Conservation (phyloP, 441 rosid genomes). For the Eugenia klotzschiana region DNA sequence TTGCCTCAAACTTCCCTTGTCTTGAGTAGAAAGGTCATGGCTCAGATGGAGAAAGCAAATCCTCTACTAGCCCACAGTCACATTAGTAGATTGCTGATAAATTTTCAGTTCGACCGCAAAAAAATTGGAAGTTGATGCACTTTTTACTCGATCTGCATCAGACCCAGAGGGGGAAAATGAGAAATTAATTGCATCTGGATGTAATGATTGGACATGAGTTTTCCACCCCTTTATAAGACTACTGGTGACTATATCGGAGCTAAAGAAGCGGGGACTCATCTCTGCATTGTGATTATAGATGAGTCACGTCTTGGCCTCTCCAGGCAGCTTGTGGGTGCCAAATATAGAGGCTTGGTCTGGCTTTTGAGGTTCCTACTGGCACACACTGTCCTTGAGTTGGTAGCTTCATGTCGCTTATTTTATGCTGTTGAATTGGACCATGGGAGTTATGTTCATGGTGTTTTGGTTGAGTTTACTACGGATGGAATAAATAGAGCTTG, state of each 20-base stretch:
- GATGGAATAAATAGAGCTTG: not conserved
- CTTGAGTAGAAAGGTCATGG: not conserved
- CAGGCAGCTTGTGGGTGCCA: not conserved
- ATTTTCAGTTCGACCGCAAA: not conserved
- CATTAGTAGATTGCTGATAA: not conserved
- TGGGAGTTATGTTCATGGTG: not conserved
- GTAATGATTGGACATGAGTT: not conserved
- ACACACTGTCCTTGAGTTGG: not conserved
- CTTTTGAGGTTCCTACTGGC: not conserved
- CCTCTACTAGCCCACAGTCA: not conserved
- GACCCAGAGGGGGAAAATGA: not conserved
- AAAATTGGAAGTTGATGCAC: not conserved
- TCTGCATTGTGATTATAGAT: not conserved
- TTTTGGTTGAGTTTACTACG: not conserved
- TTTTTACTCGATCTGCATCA: not conserved
- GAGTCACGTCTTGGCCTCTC: not conserved
- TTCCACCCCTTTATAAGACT: not conserved
- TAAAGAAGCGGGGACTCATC: not conserved
- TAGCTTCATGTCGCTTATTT: not conserved
- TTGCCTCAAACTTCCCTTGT: not conserved
- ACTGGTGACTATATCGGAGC: not conserved
- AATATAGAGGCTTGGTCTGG: not conserved
- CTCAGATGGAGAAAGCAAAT: not conserved
- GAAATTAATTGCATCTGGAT: not conserved
- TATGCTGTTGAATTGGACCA: not conserved